A percentile compares a stretch with the other conserved stretches of the same genome.
Conservation (phyloP, 1,139 yeast species). For the Debaryomyces singareniensis region DNA sequence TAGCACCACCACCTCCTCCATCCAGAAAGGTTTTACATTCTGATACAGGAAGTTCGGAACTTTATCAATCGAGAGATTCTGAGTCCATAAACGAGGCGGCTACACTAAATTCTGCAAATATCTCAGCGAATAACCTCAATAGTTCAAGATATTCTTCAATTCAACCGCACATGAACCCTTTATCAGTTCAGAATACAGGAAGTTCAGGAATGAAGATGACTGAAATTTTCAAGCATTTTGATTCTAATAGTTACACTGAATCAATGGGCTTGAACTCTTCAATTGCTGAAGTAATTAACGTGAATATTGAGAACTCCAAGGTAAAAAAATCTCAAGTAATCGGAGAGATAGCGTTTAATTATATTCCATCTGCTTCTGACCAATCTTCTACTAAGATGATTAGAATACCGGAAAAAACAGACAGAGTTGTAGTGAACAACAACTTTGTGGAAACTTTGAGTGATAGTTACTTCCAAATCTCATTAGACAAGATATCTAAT, state of each 20-base stretch:
- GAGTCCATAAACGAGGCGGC: background rate
- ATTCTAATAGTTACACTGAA: slow-evolving; percentile 28
- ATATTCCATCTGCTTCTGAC: slow-evolving; percentile 22
- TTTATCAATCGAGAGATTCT: no score
- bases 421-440: slow-evolving; percentile 37
- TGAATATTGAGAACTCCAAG: slow-evolving; percentile 61
- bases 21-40: slow-evolving; percentile 50
- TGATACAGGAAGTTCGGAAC: slow-evolving; percentile 2
- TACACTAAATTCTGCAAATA: background rate
- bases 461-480: slow-evolving; percentile 22
- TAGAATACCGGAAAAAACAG: slow-evolving; percentile 26
- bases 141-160: slow-evolving; percentile 33
- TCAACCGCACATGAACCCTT: slow-evolving; percentile 12
- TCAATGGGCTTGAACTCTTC: slow-evolving; percentile 69
- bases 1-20: slow-evolving; percentile 62
- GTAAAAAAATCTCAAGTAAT: slow-evolving; percentile 53
- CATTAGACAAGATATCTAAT: slow-evolving; percentile 34
- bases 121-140: slow-evolving; percentile 13
- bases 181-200: slow-evolving; percentile 29
- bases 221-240: slow-evolving; percentile 42
- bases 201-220: slow-evolving; percentile 24
- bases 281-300: slow-evolving; percentile 76
- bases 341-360: slow-evolving; percentile 79
- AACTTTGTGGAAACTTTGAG: slow-evolving; percentile 32
- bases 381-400: slow-evolving; percentile 16